Evolutionary conservation across 306 rosid genomes (phyloP).

Genomic region (Vigna mungo): DNA sequence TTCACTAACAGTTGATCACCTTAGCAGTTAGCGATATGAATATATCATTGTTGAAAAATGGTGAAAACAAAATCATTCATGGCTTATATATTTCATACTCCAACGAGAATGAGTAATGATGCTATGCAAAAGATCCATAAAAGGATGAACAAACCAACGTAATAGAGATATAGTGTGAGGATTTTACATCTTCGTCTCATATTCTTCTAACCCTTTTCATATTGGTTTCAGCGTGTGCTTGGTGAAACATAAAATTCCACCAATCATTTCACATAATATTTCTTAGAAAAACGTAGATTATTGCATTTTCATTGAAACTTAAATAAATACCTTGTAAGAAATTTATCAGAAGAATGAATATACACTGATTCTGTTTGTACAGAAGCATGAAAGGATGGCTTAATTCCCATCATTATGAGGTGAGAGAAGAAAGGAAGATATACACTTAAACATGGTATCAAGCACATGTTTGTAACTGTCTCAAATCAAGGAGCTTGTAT

Average conservation of each 20-base stretch:
- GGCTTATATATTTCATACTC: not conserved
- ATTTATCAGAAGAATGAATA: slow-evolving; percentile 32
- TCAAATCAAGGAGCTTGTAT: slow-evolving; percentile 33
- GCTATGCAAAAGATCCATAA: not conserved
- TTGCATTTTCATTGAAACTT: slow-evolving; percentile 5
- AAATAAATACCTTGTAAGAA: slow-evolving; percentile 21
- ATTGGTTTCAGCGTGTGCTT: not conserved
- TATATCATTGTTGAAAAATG: slow-evolving; percentile 18
- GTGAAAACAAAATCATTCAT: slow-evolving; percentile 13
- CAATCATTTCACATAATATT: slow-evolving; percentile 13
- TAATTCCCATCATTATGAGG: not conserved
- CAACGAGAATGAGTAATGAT: not conserved
- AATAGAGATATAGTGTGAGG: not conserved
- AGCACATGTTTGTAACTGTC: slow-evolving; percentile 30
- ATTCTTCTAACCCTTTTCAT: not conserved
- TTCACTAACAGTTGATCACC: not conserved
- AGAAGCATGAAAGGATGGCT: not conserved
- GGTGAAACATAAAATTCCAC: slow-evolving; percentile 14
- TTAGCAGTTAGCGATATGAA: not conserved
- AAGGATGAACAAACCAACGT: not conserved
- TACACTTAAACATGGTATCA: slow-evolving; percentile 3
- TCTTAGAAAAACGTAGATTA: not conserved
- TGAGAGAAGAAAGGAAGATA: slow-evolving; percentile 12
- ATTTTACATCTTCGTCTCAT: slow-evolving; percentile 21
- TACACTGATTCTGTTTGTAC: slow-evolving; percentile 24